Base-by-base conservation (phyloP, 2,329 filamentous ascomycete species). In the Chaetomiaceae sp. region DNA sequence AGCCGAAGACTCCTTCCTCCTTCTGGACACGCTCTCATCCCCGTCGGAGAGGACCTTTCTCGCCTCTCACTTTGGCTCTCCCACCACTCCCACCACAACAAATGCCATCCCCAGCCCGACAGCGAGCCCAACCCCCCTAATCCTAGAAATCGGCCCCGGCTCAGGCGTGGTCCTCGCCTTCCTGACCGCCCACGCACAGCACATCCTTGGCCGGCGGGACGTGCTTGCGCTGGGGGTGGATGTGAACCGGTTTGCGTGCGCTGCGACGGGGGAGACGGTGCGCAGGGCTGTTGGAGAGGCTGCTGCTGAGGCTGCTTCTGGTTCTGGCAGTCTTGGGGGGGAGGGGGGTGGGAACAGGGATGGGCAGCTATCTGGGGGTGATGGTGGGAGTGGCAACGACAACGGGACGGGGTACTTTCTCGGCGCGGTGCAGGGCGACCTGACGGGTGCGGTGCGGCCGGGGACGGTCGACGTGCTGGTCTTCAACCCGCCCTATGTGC, bases 401-500 rank as follows among this genome's bases (percentile, higher is more conserved):
- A 14, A 1, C 14, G 21, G 66, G 13, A 60, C 68, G 45, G 77
- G 72, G 3, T 61, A 70, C 8, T 88, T 86, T 60, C 68, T 93
- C 7, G 85, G 82, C 35, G 79, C 85, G 16, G 65, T 85, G 21
- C 82, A 82, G 52, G 85, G 81, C 2, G 89, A 97, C 64, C 75
- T 99, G 0, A 75, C 78, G 4, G 68, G 77, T 2, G 72, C 84
- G 0, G 70, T 95, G 35, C 76, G 78, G 7, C 64, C 71, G 0
- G 73, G 75, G 2, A 69, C 70, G 34, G 78, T 95, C 5, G 93
- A 99, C 65, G 78, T 99, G 10, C 76, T 99, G 55, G 78, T 99
- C 23, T 99, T 97, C 76, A 99, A 99, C 65, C 93, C 93, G 47
- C 93, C 93, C 0, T 99, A 99, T 66, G 93, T 99, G 13, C 93